These are phyloP conservation scores for Globisporangium paroecandrum DNA, from an alignment of 352 stramenopile genomes.

Conservation along the genomic window DNA sequence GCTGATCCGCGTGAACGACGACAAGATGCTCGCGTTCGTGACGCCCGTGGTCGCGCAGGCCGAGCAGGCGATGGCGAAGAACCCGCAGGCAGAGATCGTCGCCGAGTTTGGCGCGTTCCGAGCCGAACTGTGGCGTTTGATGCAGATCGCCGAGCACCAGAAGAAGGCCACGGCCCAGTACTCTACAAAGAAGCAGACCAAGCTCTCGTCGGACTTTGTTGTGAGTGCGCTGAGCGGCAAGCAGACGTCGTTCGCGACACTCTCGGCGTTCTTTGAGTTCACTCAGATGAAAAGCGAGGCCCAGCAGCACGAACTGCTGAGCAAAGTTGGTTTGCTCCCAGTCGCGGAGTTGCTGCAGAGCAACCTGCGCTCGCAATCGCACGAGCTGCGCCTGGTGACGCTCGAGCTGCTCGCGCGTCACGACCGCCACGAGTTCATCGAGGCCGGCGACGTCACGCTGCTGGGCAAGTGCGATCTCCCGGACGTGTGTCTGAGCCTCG, in stretches of 20 bases:
- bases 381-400: conserved; percentile 61
- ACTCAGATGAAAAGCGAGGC: conserved; percentile 56
- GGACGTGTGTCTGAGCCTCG: conserved; percentile 62
- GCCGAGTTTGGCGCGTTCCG: conserved; percentile 31
- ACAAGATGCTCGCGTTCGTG: conserved; percentile 41
- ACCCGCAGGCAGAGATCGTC: neutral
- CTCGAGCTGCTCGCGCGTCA: conserved; percentile 63
- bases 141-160: conserved; percentile 49
- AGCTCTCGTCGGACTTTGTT: conserved; percentile 25
- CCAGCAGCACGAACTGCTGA: conserved; percentile 45
- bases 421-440: conserved; percentile 47
- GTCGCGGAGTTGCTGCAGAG: conserved; percentile 38
- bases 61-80: conserved; percentile 23
- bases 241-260: conserved; percentile 49
- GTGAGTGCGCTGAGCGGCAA: conserved; percentile 37
- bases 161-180: conserved; percentile 9
- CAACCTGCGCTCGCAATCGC: conserved; percentile 67
- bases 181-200: conserved; percentile 11
- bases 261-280: conserved; percentile 58
- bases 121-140: conserved; percentile 68
- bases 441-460: conserved; percentile 36
- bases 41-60: conserved; percentile 34
- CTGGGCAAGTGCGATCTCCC: conserved; percentile 64
- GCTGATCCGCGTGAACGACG: conserved; percentile 37
- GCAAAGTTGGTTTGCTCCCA: conserved; percentile 26